Base-by-base conservation (phyloP, 495 filamentous ascomycete genomes). In the Aspergillus nidulans region DNA sequence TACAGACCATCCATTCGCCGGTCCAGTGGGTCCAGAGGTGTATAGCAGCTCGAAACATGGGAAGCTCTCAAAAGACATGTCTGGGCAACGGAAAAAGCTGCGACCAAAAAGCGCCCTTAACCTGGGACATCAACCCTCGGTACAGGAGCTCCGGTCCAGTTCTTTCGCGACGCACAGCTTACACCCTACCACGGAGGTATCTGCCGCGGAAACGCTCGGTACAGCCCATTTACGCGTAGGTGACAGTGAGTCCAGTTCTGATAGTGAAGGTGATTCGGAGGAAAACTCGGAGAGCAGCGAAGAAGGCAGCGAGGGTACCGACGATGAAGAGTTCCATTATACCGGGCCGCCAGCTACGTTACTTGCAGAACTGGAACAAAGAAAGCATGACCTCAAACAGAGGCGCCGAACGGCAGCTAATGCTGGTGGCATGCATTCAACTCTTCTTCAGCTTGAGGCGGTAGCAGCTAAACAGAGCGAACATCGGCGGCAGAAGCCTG, bases 1-100 rank as follows among this genome's bases (percentile, higher is more conserved):
- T 62, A 96, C 90, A 0, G 91, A 97, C 64, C 94, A 98, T 68
- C 86, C 88, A 9, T 89, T 88, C 55, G 88, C 85, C 25, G 92
- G 91, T 13, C 81, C 83, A 30, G 64, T 86, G 15, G 86, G 87
- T 45, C 64, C 78, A 1, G 81, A 89, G 60, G 80, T 89, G 0
- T 88, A 89, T 60, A 80, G 80, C 1, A 64, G 68, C 45, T 59
- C 69, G 4, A 69, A 72, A 24, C 62, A 58, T 49, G 72, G 65
- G 47, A 57, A 61, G 3, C 53, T 61, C 4, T 61, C 57, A 13
- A 69, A 63, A 36, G 53, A 62, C 23, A 16, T 53, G 23, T 30
- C 62, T 7, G 61, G 51, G 39, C 58, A 65, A 41, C 62, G 55
- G 42, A 48, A 61, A 45, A 58, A 63, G 15, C 63, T 53, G 16